Base-by-base conservation (phyloP, 768 basidiomycete species). In the Calocybe indica region DNA sequence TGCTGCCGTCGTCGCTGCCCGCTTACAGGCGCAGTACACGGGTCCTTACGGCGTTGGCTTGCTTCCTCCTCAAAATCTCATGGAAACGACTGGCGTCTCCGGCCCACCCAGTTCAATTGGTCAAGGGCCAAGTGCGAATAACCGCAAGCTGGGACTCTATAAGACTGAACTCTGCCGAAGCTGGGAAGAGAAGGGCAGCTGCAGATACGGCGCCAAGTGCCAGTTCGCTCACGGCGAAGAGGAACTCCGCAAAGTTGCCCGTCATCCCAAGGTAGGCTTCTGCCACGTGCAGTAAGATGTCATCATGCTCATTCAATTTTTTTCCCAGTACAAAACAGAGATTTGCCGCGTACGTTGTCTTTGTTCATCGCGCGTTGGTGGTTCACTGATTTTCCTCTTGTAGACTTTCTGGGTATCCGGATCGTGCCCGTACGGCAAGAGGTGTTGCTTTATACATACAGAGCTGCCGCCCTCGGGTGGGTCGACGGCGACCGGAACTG, bases 361-460 rank as follows among this genome's bases (percentile, higher is more conserved):
- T 40, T 43, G 53, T 32, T 33, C 22, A 43, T 30, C 14, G 7
- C 6, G 7, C 30, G 40, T 45, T 59, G 44, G 12, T 37, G 4
- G 22, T 22, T 7, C 46, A 54, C 40, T 58, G 43, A 55, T 32
- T 5, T 28, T 49, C 22, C 35, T 49, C 50, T 47, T 56, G 7
- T 57, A 91, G 84, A 93, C 91, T 6, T 93, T 93, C 73, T 93
- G 91, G 88, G 85, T 92, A 9, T 92, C 90, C 40, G 91, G 91
- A 28, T 90, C 91, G 12, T 93, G 91, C 61, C 91, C 91, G 0
- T 93, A 93, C 55, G 91, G 92, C 45, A 92, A 92, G 65, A 71
- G 91, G 48, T 93, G 91, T 65, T 93, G 91, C 70, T 93, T 93
- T 76, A 92, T 93, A 57, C 91, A 93, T 59, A 92, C 91, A 2